These are phyloP conservation scores for Hemileccinum rubropunctum DNA, from an alignment of 768 basidiomycete genomes.

Conservation along the genomic window DNA sequence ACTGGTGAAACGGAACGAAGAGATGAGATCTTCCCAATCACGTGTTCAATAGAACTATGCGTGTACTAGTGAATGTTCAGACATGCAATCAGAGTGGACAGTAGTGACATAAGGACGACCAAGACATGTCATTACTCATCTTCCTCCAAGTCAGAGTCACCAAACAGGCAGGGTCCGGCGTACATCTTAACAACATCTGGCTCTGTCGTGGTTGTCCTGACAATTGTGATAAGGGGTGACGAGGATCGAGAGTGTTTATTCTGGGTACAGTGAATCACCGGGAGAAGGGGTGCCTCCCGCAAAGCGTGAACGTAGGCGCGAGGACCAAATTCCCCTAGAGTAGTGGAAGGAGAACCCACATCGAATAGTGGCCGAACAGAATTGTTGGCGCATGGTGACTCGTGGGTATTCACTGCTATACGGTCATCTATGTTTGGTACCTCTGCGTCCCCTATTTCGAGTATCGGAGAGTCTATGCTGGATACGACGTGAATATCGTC, in stretches of 20 bases:
- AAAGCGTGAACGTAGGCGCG: background rate
- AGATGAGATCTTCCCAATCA: background rate
- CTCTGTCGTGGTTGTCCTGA: background rate
- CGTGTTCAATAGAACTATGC: too few species aligned
- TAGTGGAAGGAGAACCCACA: background rate
- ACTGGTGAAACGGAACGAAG: too few species aligned
- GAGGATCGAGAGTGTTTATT: background rate
- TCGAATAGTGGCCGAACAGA: background rate
- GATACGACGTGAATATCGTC: background rate
- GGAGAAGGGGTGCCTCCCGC: background rate
- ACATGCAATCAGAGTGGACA: too few species aligned
- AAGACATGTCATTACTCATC: slow-evolving; percentile 13
- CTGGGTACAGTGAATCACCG: background rate
- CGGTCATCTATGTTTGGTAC: background rate
- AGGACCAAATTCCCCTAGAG: background rate
- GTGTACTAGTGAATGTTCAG: background rate
- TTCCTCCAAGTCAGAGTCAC: slow-evolving; percentile 30
- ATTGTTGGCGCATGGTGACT: background rate
- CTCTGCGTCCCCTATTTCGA: background rate
- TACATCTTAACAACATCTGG: slow-evolving; percentile 8
- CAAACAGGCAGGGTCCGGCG: slow-evolving; percentile 29
- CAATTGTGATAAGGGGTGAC: background rate
- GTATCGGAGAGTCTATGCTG: background rate
- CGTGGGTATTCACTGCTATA: background rate
- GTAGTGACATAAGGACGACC: too few species aligned